Conservation (phyloP, 345 rosid species). For the Excoecaria agallocha region DNA sequence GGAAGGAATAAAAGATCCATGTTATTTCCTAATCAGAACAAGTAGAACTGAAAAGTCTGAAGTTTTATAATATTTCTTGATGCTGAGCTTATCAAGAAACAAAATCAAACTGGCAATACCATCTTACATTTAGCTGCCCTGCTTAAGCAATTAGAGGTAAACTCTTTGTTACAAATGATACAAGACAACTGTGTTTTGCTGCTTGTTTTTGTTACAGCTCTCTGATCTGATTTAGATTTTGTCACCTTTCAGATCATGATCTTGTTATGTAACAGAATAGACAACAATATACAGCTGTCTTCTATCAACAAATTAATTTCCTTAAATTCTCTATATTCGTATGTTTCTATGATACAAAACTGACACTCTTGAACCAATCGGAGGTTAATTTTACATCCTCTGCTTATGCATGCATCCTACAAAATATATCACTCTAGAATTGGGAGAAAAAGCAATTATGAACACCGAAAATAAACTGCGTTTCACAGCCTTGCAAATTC, state of each 20-base stretch:
- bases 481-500: background rate
- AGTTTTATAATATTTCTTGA: too few species aligned
- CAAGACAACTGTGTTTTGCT: too few species aligned
- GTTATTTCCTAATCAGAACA: too few species aligned
- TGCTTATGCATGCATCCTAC: background rate
- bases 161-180: background rate
- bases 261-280: too few species aligned
- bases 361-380: too few species aligned
- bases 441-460: background rate
- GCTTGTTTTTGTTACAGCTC: too few species aligned
- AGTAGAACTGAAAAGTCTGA: too few species aligned
- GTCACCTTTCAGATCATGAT: too few species aligned
- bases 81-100: background rate
- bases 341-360: too few species aligned
- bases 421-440: background rate
- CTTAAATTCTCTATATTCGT: background rate
- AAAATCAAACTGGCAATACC: background rate
- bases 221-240: too few species aligned
- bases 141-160: background rate
- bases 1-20: too few species aligned
- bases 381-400: background rate
- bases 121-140: constrained; percentile 11
- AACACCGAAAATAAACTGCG: background rate
- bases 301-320: background rate
- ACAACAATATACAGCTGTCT: too few species aligned